Base-by-base conservation (phyloP, 2,329 filamentous ascomycete genomes). In the Aspergillus sp. region DNA sequence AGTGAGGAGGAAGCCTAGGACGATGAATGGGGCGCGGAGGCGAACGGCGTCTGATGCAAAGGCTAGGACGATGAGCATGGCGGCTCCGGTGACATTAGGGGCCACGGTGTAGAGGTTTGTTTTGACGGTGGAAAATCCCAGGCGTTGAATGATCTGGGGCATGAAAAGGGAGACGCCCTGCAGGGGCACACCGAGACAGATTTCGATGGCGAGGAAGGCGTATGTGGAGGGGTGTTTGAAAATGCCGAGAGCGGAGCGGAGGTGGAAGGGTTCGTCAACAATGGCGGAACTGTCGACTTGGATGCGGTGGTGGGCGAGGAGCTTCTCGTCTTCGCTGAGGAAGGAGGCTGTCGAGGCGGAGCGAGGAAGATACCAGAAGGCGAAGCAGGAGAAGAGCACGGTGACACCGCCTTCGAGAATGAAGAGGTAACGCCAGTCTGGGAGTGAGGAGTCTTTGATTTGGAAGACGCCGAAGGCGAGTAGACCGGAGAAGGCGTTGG, bases 71-170 rank as follows among this genome's bases (percentile, higher is more conserved):
- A 94, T 79, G 3, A 93, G 80, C 82, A 92, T 88, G 1, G 84
- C 83, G 0, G 90, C 89, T 1, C 90, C 91, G 0, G 85, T 86
- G 49, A 91, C 83, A 68, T 93, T 94, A 1, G 91, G 91, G 0
- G 90, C 91, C 0, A 94, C 90, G 0, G 90, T 93, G 76, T 90
- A 92, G 0, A 94, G 81, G 68, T 95, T 94, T 0, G 90, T 92
- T 68, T 86, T 86, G 62, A 86, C 81, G n/a, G 79, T 82, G 52
- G 72, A 66, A 69, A 83, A 86, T 8, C 81, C 81, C 3, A 87
- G 75, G 2, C 82, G 73, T 3, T 72, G 73, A 19, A 87, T 79
- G 62, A 87, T 87, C 62, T 86, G 83, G 0, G 85, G 85, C 49
- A 87, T 71, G 71, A 87, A 87, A 2, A 86, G 78, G 0, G 78